These are phyloP conservation scores for Phaffomyces antillensis DNA, from an alignment of 805 yeast species.

Conservation along the genomic window DNA sequence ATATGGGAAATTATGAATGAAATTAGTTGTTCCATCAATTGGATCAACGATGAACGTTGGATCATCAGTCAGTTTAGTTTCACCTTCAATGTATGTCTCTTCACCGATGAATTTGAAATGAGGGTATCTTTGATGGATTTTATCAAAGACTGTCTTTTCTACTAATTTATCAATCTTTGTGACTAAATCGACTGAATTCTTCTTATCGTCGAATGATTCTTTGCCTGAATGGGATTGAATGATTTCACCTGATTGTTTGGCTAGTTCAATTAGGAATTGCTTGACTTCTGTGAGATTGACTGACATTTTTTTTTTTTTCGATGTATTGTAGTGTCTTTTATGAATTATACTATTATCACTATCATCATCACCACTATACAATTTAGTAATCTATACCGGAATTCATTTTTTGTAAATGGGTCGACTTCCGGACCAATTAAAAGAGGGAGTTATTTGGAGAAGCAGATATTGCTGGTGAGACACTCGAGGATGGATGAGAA, in stretches of 20 bases:
- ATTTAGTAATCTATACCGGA: no score
- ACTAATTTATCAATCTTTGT: slow-evolving; percentile 55
- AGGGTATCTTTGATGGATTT: slow-evolving; percentile 37
- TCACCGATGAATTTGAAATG: slow-evolving; percentile 52
- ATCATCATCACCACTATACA: no score
- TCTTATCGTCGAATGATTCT: slow-evolving; percentile 45
- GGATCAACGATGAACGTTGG: slow-evolving; percentile 65
- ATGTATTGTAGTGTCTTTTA: no score
- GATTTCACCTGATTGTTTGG: slow-evolving; percentile 41
- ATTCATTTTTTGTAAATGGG: no score
- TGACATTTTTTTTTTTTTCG: no score
- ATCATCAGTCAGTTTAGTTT: slow-evolving; percentile 36
- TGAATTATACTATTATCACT: no score
- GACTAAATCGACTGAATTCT: slow-evolving; percentile 55
- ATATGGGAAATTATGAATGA: slow-evolving; percentile 55
- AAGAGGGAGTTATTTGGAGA: no score
- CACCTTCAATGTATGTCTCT: slow-evolving; percentile 47
- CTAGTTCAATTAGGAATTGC: slow-evolving; percentile 32
- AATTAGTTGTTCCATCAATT: slow-evolving; percentile 61
- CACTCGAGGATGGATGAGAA: no score
- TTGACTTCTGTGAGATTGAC: slow-evolving; percentile 24
- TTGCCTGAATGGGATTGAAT: slow-evolving; percentile 44
- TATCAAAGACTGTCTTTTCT: slow-evolving; percentile 33
- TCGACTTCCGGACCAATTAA: no score
- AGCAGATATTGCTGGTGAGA: no score